Evolutionary conservation across 2,329 filamentous ascomycete species (phyloP).

Genomic region (Neurospora crassa): DNA sequence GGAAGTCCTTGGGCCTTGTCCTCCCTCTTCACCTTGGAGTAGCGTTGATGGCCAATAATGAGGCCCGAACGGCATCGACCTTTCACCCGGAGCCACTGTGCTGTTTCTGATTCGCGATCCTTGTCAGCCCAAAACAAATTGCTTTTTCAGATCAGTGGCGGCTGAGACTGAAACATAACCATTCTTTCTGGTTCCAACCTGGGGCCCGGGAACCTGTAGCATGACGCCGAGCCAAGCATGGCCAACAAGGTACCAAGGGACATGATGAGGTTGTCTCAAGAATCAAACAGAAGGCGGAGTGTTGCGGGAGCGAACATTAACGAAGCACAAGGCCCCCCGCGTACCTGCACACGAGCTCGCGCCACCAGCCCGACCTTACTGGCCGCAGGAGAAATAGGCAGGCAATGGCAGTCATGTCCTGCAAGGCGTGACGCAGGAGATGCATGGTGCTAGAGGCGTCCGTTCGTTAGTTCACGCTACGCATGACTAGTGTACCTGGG

Average conservation of each 20-base stretch:
- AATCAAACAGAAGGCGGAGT: neutral
- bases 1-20: neutral
- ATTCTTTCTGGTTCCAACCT: slow-evolving; percentile 11
- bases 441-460: neutral
- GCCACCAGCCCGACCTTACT: neutral
- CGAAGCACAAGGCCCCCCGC: neutral
- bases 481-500: neutral
- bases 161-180: slow-evolving; percentile 16
- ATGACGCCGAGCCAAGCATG: neutral
- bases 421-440: neutral
- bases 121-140: slow-evolving; percentile 5
- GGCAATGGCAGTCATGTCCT: neutral
- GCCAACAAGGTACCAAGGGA: neutral
- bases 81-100: slow-evolving; percentile 1
- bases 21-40: neutral
- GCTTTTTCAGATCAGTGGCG: slow-evolving; percentile 10
- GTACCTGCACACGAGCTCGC: neutral
- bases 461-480: neutral
- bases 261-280: neutral
- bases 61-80: neutral
- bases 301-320: neutral
- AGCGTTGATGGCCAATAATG: neutral
- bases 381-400: neutral
- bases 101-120: slow-evolving; percentile 10
- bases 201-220: neutral